A percentile compares a stretch with the other conserved stretches of the same genome.
phyloP scores from a whole-genome alignment of 495 filamentous ascomycete genomes.

The Aspergillus baeticus region DNA sequence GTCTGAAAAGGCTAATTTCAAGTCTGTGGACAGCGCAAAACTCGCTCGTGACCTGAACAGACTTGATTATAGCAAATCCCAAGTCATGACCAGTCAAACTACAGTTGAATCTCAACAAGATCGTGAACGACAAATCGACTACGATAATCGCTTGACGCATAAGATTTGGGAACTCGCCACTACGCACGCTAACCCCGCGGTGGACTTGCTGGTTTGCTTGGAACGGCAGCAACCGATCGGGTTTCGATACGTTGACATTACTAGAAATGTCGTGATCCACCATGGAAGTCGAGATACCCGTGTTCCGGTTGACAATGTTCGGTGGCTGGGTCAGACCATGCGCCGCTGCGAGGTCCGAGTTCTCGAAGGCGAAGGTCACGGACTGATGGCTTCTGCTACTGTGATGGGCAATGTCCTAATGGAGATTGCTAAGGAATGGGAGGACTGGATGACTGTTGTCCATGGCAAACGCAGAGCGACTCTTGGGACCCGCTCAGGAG shows the following conservation, averaged over 20 bases:
- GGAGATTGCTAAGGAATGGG: constrained; percentile 93
- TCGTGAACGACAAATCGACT: constrained; percentile 71
- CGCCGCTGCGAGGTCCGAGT: constrained; percentile 86
- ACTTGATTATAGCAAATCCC: constrained; percentile 11
- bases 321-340: constrained; percentile 95
- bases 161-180: constrained; percentile 96
- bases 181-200: constrained; percentile 86
- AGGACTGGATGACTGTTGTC: constrained; percentile 76
- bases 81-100: neutral
- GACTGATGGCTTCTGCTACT: constrained; percentile 88
- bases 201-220: constrained; percentile 89
- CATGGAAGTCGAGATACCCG: constrained; percentile 89
- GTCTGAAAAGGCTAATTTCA: constrained; percentile 44
- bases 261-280: constrained; percentile 83
- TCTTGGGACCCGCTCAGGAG: constrained; percentile 23
- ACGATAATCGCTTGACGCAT: constrained; percentile 83
- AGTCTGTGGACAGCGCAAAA: constrained; percentile 21
- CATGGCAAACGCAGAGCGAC: constrained; percentile 47
- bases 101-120: constrained; percentile 37
- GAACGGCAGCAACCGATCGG: constrained; percentile 91
- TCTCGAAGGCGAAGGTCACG: constrained; percentile 90
- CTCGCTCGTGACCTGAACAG: constrained; percentile 18
- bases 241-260: constrained; percentile 96
- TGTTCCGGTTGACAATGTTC: constrained; percentile 91
- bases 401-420: constrained; percentile 93